Evolutionary conservation across 202 grass and related monocot species (phyloP).

Genomic region (Dendrocalamus latiflorus): DNA sequence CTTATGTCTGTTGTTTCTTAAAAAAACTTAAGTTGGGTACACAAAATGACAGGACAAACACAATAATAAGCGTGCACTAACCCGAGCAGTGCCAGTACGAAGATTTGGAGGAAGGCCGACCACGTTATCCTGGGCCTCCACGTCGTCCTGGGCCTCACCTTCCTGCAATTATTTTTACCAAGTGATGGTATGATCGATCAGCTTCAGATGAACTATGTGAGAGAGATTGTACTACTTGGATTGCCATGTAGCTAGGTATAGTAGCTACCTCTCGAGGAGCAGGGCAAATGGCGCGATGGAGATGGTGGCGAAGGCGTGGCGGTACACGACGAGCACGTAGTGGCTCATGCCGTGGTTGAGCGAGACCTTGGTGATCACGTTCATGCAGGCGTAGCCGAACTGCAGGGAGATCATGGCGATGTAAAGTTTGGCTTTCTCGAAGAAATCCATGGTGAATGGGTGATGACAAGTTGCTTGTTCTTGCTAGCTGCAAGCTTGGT

Average conservation of each 20-base stretch:
- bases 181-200: not conserved
- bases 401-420: conserved; percentile 93
- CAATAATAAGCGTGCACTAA: conserved; percentile 27
- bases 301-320: conserved; percentile 91
- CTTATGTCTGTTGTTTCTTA: not conserved
- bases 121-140: conserved; percentile 79
- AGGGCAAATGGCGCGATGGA: conserved; percentile 89
- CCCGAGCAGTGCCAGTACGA: conserved; percentile 83
- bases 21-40: conserved; percentile 7
- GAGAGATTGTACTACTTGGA: not conserved
- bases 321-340: conserved; percentile 93
- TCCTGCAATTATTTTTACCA: conserved; percentile 45
- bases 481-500: not conserved
- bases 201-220: not conserved
- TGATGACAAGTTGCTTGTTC: not conserved
- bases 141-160: too few species aligned
- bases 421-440: conserved; percentile 77
- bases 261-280: conserved; percentile 71
- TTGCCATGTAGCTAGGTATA: not conserved
- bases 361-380: conserved; percentile 92
- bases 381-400: conserved; percentile 96
- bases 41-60: not conserved
- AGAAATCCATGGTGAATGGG: conserved; percentile 44
- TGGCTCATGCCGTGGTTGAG: conserved; percentile 96
- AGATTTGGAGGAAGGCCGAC: conserved; percentile 78